These are phyloP conservation scores for Gossypium turneri DNA, from an alignment of 345 rosid species.

Conservation along the genomic window DNA sequence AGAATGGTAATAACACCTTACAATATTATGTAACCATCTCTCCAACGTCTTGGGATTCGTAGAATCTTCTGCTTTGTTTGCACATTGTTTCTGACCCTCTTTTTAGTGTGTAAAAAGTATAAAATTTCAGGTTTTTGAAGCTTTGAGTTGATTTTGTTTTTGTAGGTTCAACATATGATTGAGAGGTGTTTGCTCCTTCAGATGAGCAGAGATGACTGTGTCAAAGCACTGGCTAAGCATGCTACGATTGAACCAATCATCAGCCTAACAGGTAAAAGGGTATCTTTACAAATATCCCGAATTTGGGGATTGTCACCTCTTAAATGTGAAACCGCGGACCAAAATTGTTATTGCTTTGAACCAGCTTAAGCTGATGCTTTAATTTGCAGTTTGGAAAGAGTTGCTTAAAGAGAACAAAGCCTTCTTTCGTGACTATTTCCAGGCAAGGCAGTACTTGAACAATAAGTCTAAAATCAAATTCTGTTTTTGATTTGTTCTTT, in stretches of 20 bases:
- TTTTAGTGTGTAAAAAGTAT: not conserved
- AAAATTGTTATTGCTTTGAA: no score
- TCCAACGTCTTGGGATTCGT: not conserved
- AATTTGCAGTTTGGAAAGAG: conserved; percentile 46
- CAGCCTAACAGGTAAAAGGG: conserved; percentile 36
- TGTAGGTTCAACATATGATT: conserved; percentile 52
- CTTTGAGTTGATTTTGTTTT: not conserved
- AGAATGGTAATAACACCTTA: conserved; percentile 34
- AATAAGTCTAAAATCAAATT: not conserved
- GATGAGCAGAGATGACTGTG: conserved; percentile 47
- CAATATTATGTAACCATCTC: not conserved
- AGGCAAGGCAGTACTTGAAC: not conserved
- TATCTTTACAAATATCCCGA: not conserved
- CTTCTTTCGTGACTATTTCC: conserved; percentile 41
- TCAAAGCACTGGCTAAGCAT: conserved; percentile 38
- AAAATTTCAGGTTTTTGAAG: not conserved
- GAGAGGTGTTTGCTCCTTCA: conserved; percentile 47
- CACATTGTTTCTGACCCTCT: not conserved
- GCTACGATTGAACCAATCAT: conserved; percentile 36
- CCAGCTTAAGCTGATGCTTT: no score
- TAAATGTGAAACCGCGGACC: no score
- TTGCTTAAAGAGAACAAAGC: conserved; percentile 41
- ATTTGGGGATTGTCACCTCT: no score
- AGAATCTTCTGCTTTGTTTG: conserved; percentile 18
- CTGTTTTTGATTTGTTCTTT: not conserved